These are phyloP conservation scores for sorghum (Sorghum bicolor) DNA, from an alignment of 176 grass and related monocot genomes.

Conservation along the genomic window Sorghum_bicolor_NCBIv3 NC_012875.2:43583001-43583500, in stretches of 20 bases:
- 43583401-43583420: not conserved
- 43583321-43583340: not conserved
- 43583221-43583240: not conserved
- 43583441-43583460: not conserved
- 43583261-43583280: not conserved
- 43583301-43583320: not conserved
- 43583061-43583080: constrained; percentile 39
- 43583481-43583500: not conserved
- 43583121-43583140: constrained; percentile 3
- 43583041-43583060: not conserved
- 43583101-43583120: not conserved
- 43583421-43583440: not conserved
- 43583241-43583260: not conserved
- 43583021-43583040: not conserved
- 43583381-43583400: not conserved
- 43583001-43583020: not conserved
- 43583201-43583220: not conserved
- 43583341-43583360: constrained; percentile 12
- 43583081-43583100: constrained; percentile 32
- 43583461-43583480: not conserved
- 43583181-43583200: constrained; percentile 6
- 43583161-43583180: constrained; percentile 47
- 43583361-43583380: constrained; percentile 13
- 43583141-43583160: constrained; percentile 37
- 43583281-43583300: not conserved